phyloP scores from a whole-genome alignment of 2,329 filamentous ascomycete species.

The Pezicula rhizophila region DNA sequence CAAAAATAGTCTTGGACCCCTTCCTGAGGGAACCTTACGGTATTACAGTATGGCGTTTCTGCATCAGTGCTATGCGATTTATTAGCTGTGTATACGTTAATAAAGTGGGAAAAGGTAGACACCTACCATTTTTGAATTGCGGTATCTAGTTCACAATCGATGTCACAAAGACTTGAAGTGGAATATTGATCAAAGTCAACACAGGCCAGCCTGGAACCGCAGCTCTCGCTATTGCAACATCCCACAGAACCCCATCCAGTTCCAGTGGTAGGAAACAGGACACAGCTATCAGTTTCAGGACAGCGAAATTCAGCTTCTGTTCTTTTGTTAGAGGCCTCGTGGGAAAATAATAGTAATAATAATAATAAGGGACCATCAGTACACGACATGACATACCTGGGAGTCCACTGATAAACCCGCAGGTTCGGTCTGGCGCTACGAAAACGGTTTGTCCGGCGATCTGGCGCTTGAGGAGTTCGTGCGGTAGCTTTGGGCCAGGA shows the following conservation, averaged over 20 bases:
- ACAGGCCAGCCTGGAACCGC: constrained; percentile 33
- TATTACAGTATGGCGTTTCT: constrained; percentile 37
- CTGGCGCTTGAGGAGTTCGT: constrained; percentile 25
- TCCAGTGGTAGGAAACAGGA: constrained; percentile 31
- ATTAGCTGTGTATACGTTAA: constrained; percentile 10
- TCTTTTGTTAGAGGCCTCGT: constrained; percentile 3
- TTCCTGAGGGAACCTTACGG: constrained; percentile 33
- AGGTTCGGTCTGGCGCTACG: constrained; percentile 44
- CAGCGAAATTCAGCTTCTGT: constrained; percentile 37
- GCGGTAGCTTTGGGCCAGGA: constrained; percentile 27
- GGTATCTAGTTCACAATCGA: constrained; percentile 27
- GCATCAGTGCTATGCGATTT: constrained; percentile 29
- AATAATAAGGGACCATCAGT: too few relatives aligned
- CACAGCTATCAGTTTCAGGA: constrained; percentile 29
- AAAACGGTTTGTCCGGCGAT: constrained; percentile 30
- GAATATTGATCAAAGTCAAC: constrained; percentile 32
- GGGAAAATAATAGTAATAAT: too few relatives aligned
- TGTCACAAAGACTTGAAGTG: constrained; percentile 32
- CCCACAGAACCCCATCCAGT: constrained; percentile 31
- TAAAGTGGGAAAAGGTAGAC: background rate
- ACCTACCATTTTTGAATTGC: constrained; percentile 42
- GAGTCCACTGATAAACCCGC: constrained; percentile 41
- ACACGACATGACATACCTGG: constrained; percentile 24
- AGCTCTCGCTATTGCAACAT: constrained; percentile 34
- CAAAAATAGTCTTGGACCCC: constrained; percentile 41